Conservation (phyloP, 805 yeast species). For the Yueomyces sinensis region DNA sequence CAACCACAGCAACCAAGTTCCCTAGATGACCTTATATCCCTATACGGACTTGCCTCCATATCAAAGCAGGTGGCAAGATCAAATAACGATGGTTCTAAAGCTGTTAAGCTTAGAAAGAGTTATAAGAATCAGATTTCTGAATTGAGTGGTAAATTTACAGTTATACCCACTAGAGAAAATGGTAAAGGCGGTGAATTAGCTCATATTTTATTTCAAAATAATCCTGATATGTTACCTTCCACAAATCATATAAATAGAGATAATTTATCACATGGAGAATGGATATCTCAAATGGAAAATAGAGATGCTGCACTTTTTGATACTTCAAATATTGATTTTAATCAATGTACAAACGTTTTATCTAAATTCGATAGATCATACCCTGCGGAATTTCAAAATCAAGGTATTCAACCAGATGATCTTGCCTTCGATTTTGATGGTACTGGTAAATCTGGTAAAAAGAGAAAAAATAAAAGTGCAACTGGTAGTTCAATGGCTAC, state of each 20-base stretch:
- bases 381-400: conserved; percentile 22
- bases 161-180: conserved; percentile 37
- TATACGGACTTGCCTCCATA: conserved; percentile 54
- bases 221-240: conserved; percentile 20
- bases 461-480: conserved; percentile 17
- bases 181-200: conserved; percentile 27
- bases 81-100: conserved; percentile 80
- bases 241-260: neutral
- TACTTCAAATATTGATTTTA: conserved; percentile 20
- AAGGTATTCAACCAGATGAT: conserved; percentile 18
- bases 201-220: conserved; percentile 22
- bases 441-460: conserved; percentile 16
- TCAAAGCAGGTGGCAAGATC: conserved; percentile 77
- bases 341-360: conserved; percentile 17
- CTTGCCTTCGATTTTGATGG: conserved; percentile 25
- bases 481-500: conserved; percentile 25
- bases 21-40: conserved; percentile 49
- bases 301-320: conserved; percentile 17
- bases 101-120: conserved; percentile 85
- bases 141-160: conserved; percentile 60
- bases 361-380: conserved; percentile 22
- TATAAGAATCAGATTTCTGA: conserved; percentile 88
- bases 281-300: conserved; percentile 11
- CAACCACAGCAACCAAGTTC: conserved; percentile 53
- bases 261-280: conserved; percentile 13